These are phyloP conservation scores for Puccinia coronata DNA, from an alignment of 1,284 basidiomycete genomes.

Conservation along the genomic window DNA sequence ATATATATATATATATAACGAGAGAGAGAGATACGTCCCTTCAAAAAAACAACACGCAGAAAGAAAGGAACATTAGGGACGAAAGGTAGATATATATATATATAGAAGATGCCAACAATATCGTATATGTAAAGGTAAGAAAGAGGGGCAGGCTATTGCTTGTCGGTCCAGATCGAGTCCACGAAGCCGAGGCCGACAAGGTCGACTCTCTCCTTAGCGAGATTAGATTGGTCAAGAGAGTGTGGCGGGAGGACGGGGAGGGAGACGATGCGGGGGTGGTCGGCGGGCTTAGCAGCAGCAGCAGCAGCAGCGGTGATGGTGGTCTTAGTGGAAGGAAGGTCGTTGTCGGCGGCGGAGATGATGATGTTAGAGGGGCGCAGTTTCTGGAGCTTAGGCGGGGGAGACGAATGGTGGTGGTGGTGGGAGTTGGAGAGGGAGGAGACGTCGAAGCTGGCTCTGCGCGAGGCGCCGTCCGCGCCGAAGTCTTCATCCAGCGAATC, in stretches of 20 bases:
- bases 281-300: neutral
- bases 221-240: neutral
- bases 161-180: conserved; percentile 19
- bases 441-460: conserved; percentile 31
- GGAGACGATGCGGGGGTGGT: neutral
- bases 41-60: too few species aligned
- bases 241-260: neutral
- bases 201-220: neutral
- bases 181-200: conserved; percentile 24
- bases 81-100: too few species aligned
- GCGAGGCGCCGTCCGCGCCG: neutral
- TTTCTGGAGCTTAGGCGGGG: neutral
- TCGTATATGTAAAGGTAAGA: neutral
- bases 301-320: too few species aligned
- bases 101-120: too few species aligned
- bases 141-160: neutral
- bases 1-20: too few species aligned
- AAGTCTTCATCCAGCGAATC: neutral
- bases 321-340: too few species aligned
- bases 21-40: too few species aligned
- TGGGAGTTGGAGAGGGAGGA: conserved; percentile 10
- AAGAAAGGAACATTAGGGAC: too few species aligned
- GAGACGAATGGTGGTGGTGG: neutral
- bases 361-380: neutral
- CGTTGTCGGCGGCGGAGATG: neutral